phyloP scores from a whole-genome alignment of 176 grass and related monocot species.

The Zea mays region Zm-B73-REFERENCE-NAM-5.0 NC_050098.1:237101501-237102000 shows the following conservation, averaged over 20 bases:
- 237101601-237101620: conserved; percentile 42
- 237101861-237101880: neutral
- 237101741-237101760: conserved; percentile 49
- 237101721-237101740: conserved; percentile 25
- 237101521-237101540: conserved; percentile 42
- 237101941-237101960: neutral
- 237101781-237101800: conserved; percentile 32
- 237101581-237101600: neutral
- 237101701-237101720: conserved; percentile 36
- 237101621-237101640: conserved; percentile 41
- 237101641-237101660: conserved; percentile 67
- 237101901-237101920: conserved; percentile 19
- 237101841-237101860: neutral
- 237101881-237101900: conserved; percentile 31
- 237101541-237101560: conserved; percentile 53
- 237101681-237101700: conserved; percentile 31
- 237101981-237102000: neutral
- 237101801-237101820: conserved; percentile 21
- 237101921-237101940: conserved; percentile 32
- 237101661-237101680: conserved; percentile 71
- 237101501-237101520: conserved; percentile 61
- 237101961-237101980: neutral
- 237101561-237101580: conserved; percentile 27
- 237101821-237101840: neutral
- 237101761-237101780: conserved; percentile 25